Evolutionary conservation across 2,329 filamentous ascomycete genomes (phyloP), one percentile per base, ranked within the genome.

Genomic region (Aphanocladium album): DNA sequence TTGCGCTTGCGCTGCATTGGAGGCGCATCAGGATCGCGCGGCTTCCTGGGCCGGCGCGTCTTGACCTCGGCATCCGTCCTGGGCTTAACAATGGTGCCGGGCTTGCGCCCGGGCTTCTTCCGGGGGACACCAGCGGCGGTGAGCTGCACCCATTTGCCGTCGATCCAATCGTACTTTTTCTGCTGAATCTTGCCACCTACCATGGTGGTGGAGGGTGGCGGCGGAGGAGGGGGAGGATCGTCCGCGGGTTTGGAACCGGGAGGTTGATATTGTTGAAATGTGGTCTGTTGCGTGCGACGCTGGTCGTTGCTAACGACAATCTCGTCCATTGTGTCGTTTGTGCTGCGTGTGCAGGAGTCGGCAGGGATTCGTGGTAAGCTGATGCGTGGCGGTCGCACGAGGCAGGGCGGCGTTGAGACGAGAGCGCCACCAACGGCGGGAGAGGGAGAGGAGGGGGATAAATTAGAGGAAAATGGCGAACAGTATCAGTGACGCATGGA

Each of bases 101-200:
- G 84, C 69, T 88, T 88, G 54, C 85, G 81, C 23, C 84, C 85
- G 21, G 85, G 84, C 74, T 88, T 88, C 73, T 86, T 86, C 5
- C 84, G 75, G 0, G 83, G 83, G 7, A 84, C 69, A 12, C 83
- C 83, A 56, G 83, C 83, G 27, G 83, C 83, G 0, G 83, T 86
- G 57, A 86, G 72, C 63, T 77, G 79, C 30, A 81, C 78, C 65
- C 72, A 72, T 67, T 75, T 65, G 64, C 77, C 70, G 64, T 79
- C 71, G 63, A 75, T 68, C n/a, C 68, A 59, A 14, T 69, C 72
- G 45, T 69, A 76, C 43, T 68, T 65, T 63, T 71, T 75, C 19
- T 67, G 67, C 17, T 41, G 50, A 8, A 45, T 43, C 45, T 56
- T 53, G 49, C 61, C 49, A 35, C 57, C 57, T 30, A 50, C 45